phyloP scores from a whole-genome alignment of 2,329 filamentous ascomycete genomes.

The Scleromitrula shiraiana region DNA sequence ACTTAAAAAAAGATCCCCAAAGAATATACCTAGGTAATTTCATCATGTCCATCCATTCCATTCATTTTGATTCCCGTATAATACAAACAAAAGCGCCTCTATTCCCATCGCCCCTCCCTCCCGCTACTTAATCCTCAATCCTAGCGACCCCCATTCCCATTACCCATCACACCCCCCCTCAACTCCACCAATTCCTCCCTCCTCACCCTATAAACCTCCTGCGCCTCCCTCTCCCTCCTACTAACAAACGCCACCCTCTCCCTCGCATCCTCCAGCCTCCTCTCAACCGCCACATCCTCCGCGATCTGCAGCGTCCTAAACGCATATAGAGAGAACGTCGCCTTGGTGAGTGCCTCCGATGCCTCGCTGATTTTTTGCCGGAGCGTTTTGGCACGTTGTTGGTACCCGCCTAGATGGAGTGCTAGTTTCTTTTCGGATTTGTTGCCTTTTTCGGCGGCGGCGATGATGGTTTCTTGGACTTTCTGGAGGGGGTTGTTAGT shows the following conservation, averaged over 20 bases:
- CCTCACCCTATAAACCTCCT: conserved; percentile 70
- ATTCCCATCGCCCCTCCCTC: too few relatives aligned
- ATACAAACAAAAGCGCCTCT: too few relatives aligned
- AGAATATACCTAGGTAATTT: too few relatives aligned
- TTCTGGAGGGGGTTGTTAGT: conserved; percentile 38
- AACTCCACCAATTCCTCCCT: conserved; percentile 71
- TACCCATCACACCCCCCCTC: conserved; percentile 27
- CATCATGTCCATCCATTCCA: too few relatives aligned
- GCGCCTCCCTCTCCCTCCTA: conserved; percentile 78
- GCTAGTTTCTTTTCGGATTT: conserved; percentile 92
- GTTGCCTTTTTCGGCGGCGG: conserved; percentile 69
- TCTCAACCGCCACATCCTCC: conserved; percentile 68
- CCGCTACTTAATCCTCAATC: too few relatives aligned
- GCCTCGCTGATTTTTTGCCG: conserved; percentile 72
- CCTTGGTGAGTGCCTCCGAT: conserved; percentile 64
- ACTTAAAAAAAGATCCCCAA: too few relatives aligned
- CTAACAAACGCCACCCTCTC: conserved; percentile 79
- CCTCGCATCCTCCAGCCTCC: conserved; percentile 65
- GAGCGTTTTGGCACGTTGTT: conserved; percentile 74
- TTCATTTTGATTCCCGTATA: too few relatives aligned
- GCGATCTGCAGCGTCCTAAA: conserved; percentile 70
- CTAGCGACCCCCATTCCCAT: conserved; percentile 13
- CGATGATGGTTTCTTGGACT: conserved; percentile 65
- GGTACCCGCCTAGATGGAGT: conserved; percentile 82
- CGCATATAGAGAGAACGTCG: conserved; percentile 60